These are phyloP conservation scores for Warburgia ugandensis DNA, from an alignment of 164 flowering plant species.

Conservation along the genomic window DNA sequence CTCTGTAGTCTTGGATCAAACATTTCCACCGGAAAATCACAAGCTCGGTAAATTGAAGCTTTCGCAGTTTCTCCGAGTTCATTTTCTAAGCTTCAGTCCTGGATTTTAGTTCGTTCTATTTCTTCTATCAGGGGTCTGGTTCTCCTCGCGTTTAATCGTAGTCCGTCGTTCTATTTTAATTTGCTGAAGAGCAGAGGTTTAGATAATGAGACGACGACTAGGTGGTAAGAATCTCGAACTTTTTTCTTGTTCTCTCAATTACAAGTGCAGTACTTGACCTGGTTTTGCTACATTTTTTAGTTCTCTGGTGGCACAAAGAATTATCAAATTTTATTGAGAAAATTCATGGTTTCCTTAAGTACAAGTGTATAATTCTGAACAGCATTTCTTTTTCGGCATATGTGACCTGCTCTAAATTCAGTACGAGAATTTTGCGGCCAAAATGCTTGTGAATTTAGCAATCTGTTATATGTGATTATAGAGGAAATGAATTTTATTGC, in stretches of 20 bases:
- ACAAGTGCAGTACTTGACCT: neutral
- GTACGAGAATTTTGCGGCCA: too few relatives aligned
- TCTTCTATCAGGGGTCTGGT: constrained; percentile 52
- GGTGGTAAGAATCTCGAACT: constrained; percentile 27
- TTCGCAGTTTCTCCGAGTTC: neutral
- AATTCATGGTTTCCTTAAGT: too few relatives aligned
- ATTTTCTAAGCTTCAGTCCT: neutral
- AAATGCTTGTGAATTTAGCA: too few relatives aligned
- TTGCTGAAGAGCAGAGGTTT: constrained; percentile 49
- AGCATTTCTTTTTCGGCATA: too few relatives aligned
- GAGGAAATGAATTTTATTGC: too few relatives aligned
- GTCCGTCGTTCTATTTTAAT: constrained; percentile 56
- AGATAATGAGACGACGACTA: constrained; percentile 24
- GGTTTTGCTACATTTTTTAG: neutral
- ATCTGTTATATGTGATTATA: too few relatives aligned
- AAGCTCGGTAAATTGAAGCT: constrained; percentile 62
- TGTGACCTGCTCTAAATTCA: too few relatives aligned
- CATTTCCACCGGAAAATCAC: constrained; percentile 57
- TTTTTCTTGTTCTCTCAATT: neutral
- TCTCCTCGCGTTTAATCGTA: constrained; percentile 49
- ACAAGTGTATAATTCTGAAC: too few relatives aligned
- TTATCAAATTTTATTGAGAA: too few relatives aligned
- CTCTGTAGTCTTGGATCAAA: constrained; percentile 43
- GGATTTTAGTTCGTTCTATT: neutral
- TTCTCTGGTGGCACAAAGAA: neutral